Evolutionary conservation across 345 rosid species (phyloP).

Genomic region (Salix caprea): DNA sequence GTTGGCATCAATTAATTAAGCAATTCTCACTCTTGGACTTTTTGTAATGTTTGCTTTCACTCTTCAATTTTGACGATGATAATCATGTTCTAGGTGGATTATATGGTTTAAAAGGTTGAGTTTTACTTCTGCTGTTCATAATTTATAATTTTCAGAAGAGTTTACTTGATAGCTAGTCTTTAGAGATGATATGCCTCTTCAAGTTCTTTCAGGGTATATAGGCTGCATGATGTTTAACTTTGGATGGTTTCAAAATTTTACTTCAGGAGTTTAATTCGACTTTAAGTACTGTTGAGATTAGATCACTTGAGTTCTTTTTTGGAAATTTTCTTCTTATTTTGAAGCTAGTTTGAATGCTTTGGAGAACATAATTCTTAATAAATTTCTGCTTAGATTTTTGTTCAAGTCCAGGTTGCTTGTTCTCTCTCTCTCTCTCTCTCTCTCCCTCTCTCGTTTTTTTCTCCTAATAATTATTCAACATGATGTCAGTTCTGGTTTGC

Average conservation of each 20-base stretch:
- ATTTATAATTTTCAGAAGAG: background rate
- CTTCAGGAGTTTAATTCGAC: conserved; percentile 5
- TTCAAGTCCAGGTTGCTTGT: background rate
- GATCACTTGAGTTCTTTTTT: background rate
- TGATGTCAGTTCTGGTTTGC: background rate
- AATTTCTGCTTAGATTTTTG: background rate
- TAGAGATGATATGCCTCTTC: background rate
- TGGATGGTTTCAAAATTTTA: background rate
- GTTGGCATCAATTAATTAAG: background rate
- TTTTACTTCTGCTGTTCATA: background rate
- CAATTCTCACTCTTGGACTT: background rate
- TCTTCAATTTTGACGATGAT: background rate
- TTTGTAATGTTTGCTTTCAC: background rate
- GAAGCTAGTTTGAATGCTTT: background rate
- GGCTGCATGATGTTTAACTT: background rate
- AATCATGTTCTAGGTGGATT: conserved; percentile 3
- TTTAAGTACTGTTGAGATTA: background rate
- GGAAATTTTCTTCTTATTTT: background rate
- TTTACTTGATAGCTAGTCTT: background rate
- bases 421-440: background rate
- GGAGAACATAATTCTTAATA: background rate
- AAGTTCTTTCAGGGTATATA: no score
- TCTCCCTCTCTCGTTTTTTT: no score
- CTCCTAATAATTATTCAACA: background rate
- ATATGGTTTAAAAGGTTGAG: background rate